A percentile compares a stretch with the other conserved stretches of the same genome.
Evolutionary conservation across 1,139 yeast genomes (phyloP).

Genomic region (Candida freyschussii): DNA sequence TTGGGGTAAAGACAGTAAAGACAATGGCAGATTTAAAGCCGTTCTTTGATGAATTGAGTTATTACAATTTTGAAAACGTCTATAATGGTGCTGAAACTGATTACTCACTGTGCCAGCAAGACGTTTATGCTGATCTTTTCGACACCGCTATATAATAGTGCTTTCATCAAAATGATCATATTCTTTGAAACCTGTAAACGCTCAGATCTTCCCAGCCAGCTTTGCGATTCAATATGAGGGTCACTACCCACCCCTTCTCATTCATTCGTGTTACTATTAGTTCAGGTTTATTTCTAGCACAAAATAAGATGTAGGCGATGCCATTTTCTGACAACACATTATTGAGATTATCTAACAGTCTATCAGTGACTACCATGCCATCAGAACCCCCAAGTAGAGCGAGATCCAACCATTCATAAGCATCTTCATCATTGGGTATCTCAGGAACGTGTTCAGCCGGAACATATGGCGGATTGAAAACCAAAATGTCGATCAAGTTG

Average conservation of each 20-base stretch:
- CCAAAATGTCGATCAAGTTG: slow-evolving; percentile 54
- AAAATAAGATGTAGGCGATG: slow-evolving; percentile 75
- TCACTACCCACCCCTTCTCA: slow-evolving; percentile 50
- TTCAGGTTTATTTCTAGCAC: slow-evolving; percentile 82
- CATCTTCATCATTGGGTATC: slow-evolving; percentile 36
- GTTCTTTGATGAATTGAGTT: slow-evolving; percentile 68
- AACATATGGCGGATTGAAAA: slow-evolving; percentile 95
- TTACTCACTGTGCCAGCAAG: slow-evolving; percentile 43
- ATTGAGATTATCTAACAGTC: slow-evolving; percentile 50
- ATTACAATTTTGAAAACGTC: slow-evolving; percentile 66
- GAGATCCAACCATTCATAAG: slow-evolving; percentile 71
- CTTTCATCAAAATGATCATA: neutral
- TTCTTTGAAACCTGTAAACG: slow-evolving; percentile 48
- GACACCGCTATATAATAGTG: slow-evolving; percentile 4
- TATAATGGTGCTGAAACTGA: slow-evolving; percentile 55
- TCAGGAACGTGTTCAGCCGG: slow-evolving; percentile 73
- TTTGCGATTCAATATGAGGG: slow-evolving; percentile 53
- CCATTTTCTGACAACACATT: slow-evolving; percentile 49
- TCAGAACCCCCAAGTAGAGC: slow-evolving; percentile 85
- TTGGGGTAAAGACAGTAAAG: slow-evolving; percentile 39
- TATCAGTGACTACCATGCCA: slow-evolving; percentile 82
- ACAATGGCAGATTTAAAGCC: slow-evolving; percentile 52
- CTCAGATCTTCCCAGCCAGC: slow-evolving; percentile 97
- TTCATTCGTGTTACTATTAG: slow-evolving; percentile 47
- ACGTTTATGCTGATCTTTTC: slow-evolving; percentile 53